Evolutionary conservation across 139 green algal genomes (phyloP).

Genomic region (Eudorina sp.): DNA sequence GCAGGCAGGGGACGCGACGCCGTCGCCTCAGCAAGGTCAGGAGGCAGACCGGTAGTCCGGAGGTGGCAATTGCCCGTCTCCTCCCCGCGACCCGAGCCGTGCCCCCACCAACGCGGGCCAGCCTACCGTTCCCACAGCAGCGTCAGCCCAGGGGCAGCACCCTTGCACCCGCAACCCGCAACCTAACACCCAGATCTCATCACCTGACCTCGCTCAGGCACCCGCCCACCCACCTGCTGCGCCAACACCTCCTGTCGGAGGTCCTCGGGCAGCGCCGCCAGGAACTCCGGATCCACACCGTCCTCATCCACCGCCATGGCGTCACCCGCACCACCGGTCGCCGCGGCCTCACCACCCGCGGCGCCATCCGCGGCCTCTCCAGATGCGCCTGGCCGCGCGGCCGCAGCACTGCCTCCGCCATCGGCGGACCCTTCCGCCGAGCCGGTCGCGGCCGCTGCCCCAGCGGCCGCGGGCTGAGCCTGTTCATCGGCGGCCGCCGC

Average conservation of each 20-base stretch:
- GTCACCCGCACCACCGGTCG: background rate
- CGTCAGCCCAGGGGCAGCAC: too few relatives aligned
- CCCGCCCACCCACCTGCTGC: slow-evolving; percentile 70
- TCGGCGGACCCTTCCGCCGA: background rate
- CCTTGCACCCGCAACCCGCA: too few relatives aligned
- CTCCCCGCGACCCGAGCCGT: too few relatives aligned
- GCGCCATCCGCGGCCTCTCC: slow-evolving; percentile 12
- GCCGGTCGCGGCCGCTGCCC: slow-evolving; percentile 6
- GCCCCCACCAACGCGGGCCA: too few relatives aligned
- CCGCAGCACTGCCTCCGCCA: background rate
- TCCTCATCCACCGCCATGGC: slow-evolving; percentile 56
- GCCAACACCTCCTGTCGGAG: slow-evolving; percentile 93
- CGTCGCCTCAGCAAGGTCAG: too few relatives aligned
- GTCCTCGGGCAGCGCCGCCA: slow-evolving; percentile 93
- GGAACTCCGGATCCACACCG: slow-evolving; percentile 93
- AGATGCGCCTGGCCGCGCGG: background rate
- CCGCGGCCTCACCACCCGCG: slow-evolving; percentile 1
- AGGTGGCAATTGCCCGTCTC: too few relatives aligned
- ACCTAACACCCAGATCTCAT: slow-evolving; percentile 33
- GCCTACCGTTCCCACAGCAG: too few relatives aligned
- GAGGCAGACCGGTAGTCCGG: too few relatives aligned
- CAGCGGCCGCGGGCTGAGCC: too few relatives aligned
- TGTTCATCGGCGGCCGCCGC: background rate
- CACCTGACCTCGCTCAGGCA: too few relatives aligned
- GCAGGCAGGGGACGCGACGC: too few relatives aligned